Conservation (phyloP, 345 rosid species). For the Excoecaria cochinchinensis region DNA sequence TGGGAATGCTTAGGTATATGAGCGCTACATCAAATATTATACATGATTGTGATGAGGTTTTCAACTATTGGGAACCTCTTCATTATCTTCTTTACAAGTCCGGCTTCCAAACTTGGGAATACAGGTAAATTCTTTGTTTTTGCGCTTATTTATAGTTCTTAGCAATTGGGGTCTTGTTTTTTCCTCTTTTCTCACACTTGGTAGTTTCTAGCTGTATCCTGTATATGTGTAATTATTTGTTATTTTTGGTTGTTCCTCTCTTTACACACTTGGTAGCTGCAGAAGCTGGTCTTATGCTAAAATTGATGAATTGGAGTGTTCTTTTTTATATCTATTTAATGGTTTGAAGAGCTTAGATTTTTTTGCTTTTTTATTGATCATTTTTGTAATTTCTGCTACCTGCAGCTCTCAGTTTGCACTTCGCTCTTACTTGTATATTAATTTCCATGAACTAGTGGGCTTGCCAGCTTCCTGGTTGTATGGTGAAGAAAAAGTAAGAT, state of each 20-base stretch:
- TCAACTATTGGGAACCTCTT: conserved; percentile 99
- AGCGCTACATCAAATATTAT: conserved; percentile 96
- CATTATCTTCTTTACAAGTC: conserved; percentile 88
- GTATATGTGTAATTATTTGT: no score
- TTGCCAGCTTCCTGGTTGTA: conserved; percentile 81
- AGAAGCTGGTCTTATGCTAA: no score
- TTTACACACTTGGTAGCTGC: no score
- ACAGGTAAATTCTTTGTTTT: conserved; percentile 47
- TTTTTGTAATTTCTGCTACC: conserved; percentile 4
- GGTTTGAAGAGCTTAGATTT: not conserved
- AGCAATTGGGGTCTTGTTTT: not conserved
- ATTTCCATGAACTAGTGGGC: conserved; percentile 79
- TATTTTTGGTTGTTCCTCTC: no score
- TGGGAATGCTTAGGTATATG: conserved; percentile 85
- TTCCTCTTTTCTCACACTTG: not conserved
- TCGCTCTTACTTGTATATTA: conserved; percentile 78
- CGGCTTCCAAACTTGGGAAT: conserved; percentile 98
- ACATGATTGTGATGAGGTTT: conserved; percentile 98
- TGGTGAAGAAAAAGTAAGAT: conserved; percentile 73
- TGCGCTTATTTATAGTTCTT: not conserved
- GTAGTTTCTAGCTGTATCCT: not conserved
- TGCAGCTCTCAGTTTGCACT: conserved; percentile 93
- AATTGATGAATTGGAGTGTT: no score
- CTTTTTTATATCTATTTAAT: not conserved
- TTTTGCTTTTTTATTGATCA: not conserved